Base-by-base conservation (phyloP, 352 stramenopile species). In the Globisporangium spiculum region DNA sequence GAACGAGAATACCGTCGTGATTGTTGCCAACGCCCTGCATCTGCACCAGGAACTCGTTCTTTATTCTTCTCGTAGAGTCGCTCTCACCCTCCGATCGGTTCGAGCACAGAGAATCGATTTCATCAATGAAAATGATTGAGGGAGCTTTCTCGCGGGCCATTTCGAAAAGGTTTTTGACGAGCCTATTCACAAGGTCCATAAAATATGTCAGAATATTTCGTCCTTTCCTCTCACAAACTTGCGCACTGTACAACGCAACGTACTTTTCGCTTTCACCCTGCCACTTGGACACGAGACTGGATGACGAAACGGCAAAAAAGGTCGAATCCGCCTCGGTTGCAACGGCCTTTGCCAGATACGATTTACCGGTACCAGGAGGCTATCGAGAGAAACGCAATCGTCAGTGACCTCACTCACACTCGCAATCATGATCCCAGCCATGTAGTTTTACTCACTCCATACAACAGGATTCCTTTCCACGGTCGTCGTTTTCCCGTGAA, bases 1-100 rank as follows among this genome's bases (percentile, higher is more conserved):
- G 89, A 8, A 99, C 94, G 32, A 99, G 76, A 57, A 99, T 87
- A 10, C 94, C 89, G 50, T 94, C 89, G 66, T 97, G 81, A 2
- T 94, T 84, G 50, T 97, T 92, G 14, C 87, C 91, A 2, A 99
- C 93, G 30, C 98, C 97, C 76, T 99, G 97, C 87, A 99, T 97
- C 73, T 99, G 97, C 27, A 99, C 95, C 61, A 99, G 90, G 63
- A 99, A 99, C 80, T 99, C 97, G 10, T 97, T 99, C 74, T 99
- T 99, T 69, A 99, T 97, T 63, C 96, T 85, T 62, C 98, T 77
- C 7, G 96, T 94, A 5, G 92, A 98, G 68, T 99, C 97, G 67
- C 98, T 98, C 74, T 99, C 97, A 60, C 93, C 96, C 59, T 98
- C 96, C 0, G 88, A 91, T 64, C 97, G 84, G 60, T 80, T 97